A percentile compares a stretch with the other conserved stretches of the same genome.
Evolutionary conservation across 1,139 yeast species (phyloP).

Genomic region (Arxiozyma slooffiae): DNA sequence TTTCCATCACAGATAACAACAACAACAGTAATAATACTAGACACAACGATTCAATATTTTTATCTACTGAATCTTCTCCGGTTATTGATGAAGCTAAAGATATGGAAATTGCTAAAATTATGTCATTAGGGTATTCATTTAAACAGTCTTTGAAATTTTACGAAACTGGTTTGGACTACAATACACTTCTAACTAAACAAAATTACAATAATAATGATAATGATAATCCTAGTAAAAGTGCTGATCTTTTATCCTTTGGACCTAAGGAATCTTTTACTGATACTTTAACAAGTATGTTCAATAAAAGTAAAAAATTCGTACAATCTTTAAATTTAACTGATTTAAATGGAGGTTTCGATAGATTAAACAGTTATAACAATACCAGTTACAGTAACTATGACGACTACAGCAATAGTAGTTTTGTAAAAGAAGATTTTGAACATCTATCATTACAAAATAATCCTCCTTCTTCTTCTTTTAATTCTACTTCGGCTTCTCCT

Average conservation of each 20-base stretch:
- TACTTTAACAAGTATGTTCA: background rate
- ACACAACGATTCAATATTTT: background rate
- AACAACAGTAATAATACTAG: background rate
- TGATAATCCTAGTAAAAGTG: too few relatives aligned
- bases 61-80: background rate
- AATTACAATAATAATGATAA: too few relatives aligned
- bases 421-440: background rate
- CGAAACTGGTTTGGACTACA: background rate
- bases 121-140: conserved; percentile 25
- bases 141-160: background rate
- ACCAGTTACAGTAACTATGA: background rate
- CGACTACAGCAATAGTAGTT: background rate
- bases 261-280: background rate
- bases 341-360: background rate
- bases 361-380: too few relatives aligned
- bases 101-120: conserved; percentile 28
- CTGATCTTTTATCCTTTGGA: background rate
- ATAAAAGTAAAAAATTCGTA: background rate
- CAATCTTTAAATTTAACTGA: background rate
- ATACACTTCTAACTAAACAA: background rate
- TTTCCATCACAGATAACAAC: too few relatives aligned
- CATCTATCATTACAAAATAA: background rate
- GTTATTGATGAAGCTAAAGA: conserved; percentile 28
- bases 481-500: too few relatives aligned
- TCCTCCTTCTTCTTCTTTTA: background rate